Conservation (phyloP, 495 filamentous ascomycete species). For the Lasiosphaeriaceae sp. region DNA sequence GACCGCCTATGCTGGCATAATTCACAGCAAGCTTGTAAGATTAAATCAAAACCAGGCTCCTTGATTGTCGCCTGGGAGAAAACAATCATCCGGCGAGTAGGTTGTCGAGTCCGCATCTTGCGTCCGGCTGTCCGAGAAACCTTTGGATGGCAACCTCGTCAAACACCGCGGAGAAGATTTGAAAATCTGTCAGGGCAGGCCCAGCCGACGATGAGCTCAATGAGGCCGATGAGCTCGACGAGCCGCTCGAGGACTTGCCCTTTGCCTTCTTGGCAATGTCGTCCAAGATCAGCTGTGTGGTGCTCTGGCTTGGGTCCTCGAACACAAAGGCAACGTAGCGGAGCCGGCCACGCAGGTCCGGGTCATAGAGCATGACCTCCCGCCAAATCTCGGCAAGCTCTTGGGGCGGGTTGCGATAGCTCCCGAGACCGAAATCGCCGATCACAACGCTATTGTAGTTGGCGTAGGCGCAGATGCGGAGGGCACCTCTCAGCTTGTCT, state of each 20-base stretch:
- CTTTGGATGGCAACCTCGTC: conserved; percentile 35
- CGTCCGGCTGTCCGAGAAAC: conserved; percentile 40
- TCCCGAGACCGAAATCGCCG: conserved; percentile 67
- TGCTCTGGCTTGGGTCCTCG: conserved; percentile 46
- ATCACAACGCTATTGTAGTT: conserved; percentile 58
- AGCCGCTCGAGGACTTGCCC: conserved; percentile 23
- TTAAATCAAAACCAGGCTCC: not conserved
- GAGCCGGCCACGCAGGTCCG: conserved; percentile 65
- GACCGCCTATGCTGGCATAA: not conserved
- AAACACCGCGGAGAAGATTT: conserved; percentile 43
- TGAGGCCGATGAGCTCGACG: conserved; percentile 22
- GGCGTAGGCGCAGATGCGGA: conserved; percentile 62
- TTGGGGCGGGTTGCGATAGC: conserved; percentile 62
- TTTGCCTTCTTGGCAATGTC: conserved; percentile 46
- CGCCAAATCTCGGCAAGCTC: conserved; percentile 69
- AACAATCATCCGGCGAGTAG: conserved; percentile 27
- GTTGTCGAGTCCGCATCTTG: conserved; percentile 41
- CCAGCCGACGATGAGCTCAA: conserved; percentile 15
- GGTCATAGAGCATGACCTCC: conserved; percentile 59
- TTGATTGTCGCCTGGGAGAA: not conserved
- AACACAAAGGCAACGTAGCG: conserved; percentile 68
- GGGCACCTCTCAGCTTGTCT: conserved; percentile 65
- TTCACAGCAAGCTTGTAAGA: not conserved
- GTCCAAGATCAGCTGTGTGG: conserved; percentile 41
- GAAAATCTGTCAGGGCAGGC: conserved; percentile 35